Conservation (phyloP, 495 filamentous ascomycete species). For the Filosporella fistucella region DNA sequence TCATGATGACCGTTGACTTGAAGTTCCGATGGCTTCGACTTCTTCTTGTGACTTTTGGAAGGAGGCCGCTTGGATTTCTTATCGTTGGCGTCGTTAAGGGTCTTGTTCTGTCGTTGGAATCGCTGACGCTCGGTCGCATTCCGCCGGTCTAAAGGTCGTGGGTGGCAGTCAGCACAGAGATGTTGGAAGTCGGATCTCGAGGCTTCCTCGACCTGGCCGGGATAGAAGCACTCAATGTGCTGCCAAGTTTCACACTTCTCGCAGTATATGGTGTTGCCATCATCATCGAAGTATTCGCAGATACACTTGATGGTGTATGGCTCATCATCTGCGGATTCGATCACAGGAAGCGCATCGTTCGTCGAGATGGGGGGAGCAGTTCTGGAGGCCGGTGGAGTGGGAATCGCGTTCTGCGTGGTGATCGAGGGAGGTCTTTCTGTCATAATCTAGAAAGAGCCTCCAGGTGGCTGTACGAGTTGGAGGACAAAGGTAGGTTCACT, state of each 20-base stretch:
- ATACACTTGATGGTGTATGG: constrained; percentile 98
- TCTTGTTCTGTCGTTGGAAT: constrained; percentile 52
- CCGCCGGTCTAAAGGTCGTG: constrained; percentile 64
- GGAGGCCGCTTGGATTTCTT: constrained; percentile 66
- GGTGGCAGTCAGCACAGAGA: constrained; percentile 81
- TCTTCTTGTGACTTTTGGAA: constrained; percentile 73
- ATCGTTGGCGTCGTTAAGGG: constrained; percentile 48
- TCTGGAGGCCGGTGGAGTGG: constrained; percentile 44
- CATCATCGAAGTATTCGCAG: constrained; percentile 86
- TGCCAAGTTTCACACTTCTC: constrained; percentile 97
- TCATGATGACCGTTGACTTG: constrained; percentile 30
- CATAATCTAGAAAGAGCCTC: constrained; percentile 79
- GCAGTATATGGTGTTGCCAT: constrained; percentile 96
- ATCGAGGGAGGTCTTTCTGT: constrained; percentile 77
- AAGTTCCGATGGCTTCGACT: constrained; percentile 46
- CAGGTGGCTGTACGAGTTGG: constrained; percentile 49
- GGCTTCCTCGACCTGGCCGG: constrained; percentile 63
- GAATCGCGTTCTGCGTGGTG: constrained; percentile 45
- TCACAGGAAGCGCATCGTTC: constrained; percentile 54
- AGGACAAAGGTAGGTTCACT: constrained; percentile 41
- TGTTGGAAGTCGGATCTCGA: constrained; percentile 64
- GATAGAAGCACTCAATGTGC: constrained; percentile 94
- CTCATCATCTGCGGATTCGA: constrained; percentile 67
- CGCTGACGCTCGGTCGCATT: constrained; percentile 65
- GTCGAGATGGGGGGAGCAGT: constrained; percentile 44